Evolutionary conservation across 257 asterid genomes (phyloP).

Genomic region (Vinca minor): DNA sequence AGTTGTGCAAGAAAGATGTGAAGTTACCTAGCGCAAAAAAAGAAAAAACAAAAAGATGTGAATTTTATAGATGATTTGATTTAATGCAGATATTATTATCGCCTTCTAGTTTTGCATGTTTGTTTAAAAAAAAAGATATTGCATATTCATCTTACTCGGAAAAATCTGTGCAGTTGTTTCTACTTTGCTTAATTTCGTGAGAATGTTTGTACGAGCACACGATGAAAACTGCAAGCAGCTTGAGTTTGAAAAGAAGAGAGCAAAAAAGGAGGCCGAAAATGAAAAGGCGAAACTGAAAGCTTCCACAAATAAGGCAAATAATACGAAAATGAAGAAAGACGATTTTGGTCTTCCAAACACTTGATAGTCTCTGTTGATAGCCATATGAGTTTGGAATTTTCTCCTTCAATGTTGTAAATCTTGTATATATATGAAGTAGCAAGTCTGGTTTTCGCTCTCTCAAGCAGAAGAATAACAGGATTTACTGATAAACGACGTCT

Average conservation of each 20-base stretch:
- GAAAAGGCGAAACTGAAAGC: constrained; percentile 21
- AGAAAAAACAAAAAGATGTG: no score
- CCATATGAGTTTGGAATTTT: background rate
- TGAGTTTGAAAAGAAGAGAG: constrained; percentile 63
- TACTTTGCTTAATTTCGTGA: constrained; percentile 61
- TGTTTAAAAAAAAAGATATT: no score
- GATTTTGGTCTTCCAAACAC: background rate
- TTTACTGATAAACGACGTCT: background rate
- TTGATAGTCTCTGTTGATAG: background rate
- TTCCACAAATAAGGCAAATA: background rate
- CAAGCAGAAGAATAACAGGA: background rate
- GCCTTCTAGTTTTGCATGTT: no score
- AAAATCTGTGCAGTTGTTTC: constrained; percentile 49
- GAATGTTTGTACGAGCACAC: constrained; percentile 54
- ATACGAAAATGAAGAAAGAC: background rate
- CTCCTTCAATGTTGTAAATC: background rate
- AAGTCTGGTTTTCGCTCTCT: background rate
- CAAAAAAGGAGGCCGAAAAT: constrained; percentile 48
- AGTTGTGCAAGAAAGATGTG: no score
- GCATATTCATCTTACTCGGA: background rate
- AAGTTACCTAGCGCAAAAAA: no score
- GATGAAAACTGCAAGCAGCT: constrained; percentile 66
- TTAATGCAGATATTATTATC: no score
- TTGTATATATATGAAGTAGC: background rate
- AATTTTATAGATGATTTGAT: no score